phyloP scores from a whole-genome alignment of 2,329 filamentous ascomycete genomes.

The Penicillium sp. region DNA sequence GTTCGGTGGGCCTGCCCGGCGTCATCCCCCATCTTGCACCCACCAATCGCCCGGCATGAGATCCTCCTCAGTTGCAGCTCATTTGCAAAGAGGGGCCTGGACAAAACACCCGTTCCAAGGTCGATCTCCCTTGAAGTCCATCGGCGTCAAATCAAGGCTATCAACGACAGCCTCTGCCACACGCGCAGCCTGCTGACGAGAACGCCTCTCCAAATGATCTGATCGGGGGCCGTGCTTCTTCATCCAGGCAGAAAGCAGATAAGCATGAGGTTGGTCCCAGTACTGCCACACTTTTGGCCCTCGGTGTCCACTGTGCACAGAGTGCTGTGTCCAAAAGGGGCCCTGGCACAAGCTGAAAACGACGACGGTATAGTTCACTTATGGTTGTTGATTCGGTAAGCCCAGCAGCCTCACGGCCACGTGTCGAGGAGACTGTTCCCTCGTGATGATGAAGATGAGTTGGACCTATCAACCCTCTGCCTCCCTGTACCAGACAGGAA shows the following conservation, averaged over 20 bases:
- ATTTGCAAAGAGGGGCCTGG: conserved; percentile 2
- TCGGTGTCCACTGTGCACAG: too few species aligned
- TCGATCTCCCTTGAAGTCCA: neutral
- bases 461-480: conserved; percentile 6
- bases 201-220: too few species aligned
- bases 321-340: too few species aligned
- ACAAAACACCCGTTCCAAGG: conserved; percentile 5
- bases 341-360: too few species aligned
- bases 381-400: too few species aligned
- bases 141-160: neutral
- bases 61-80: conserved; percentile 14
- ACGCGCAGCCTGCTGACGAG: too few species aligned
- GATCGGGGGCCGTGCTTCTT: too few species aligned
- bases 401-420: neutral
- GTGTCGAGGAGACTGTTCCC: neutral
- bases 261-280: too few species aligned
- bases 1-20: conserved; percentile 35
- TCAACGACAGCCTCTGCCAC: neutral
- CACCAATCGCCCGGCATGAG: conserved; percentile 27
- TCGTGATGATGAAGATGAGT: neutral
- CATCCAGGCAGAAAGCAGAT: too few species aligned
- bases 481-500: too few species aligned
- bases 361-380: too few species aligned
- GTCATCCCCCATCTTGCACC: conserved; percentile 33
- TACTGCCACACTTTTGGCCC: too few species aligned